Conservation (phyloP, 805 yeast genomes). For the Candida piceae region DNA sequence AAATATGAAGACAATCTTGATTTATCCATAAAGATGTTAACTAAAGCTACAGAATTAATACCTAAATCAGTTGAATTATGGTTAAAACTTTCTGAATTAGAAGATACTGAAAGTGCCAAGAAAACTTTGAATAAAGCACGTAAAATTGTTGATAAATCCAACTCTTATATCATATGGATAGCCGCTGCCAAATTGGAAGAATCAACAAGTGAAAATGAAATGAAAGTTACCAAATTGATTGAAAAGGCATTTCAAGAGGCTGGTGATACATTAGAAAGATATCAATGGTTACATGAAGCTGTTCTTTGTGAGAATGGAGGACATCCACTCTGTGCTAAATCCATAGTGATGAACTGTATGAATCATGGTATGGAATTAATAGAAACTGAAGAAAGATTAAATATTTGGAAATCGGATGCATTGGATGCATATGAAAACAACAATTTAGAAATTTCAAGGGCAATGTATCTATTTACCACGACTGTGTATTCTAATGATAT, state of each 20-base stretch:
- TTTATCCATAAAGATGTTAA: slow-evolving; percentile 48
- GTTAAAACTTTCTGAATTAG: slow-evolving; percentile 50
- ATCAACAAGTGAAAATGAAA: slow-evolving; percentile 35
- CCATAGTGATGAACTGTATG: slow-evolving; percentile 44
- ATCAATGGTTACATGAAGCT: slow-evolving; percentile 56
- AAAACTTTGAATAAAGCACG: slow-evolving; percentile 56
- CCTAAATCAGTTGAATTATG: slow-evolving; percentile 65
- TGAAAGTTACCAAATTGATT: slow-evolving; percentile 44
- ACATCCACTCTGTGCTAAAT: slow-evolving; percentile 43
- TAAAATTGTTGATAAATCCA: slow-evolving; percentile 42
- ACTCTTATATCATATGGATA: slow-evolving; percentile 57
- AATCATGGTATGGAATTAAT: slow-evolving; percentile 23
- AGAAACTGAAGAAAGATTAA: slow-evolving; percentile 23
- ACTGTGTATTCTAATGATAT: slow-evolving; percentile 41
- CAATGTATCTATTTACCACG: slow-evolving; percentile 43
- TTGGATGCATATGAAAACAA: slow-evolving; percentile 21
- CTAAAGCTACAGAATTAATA: slow-evolving; percentile 63
- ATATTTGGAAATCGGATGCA: slow-evolving; percentile 35
- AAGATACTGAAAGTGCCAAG: slow-evolving; percentile 44
- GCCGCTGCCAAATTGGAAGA: slow-evolving; percentile 69
- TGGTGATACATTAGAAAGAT: slow-evolving; percentile 30
- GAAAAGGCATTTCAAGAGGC: slow-evolving; percentile 43
- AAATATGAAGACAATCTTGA: slow-evolving; percentile 49
- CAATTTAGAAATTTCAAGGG: slow-evolving; percentile 36
- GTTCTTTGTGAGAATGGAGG: slow-evolving; percentile 44